phyloP scores from a whole-genome alignment of 306 rosid genomes.

The Acacia confusa region DNA sequence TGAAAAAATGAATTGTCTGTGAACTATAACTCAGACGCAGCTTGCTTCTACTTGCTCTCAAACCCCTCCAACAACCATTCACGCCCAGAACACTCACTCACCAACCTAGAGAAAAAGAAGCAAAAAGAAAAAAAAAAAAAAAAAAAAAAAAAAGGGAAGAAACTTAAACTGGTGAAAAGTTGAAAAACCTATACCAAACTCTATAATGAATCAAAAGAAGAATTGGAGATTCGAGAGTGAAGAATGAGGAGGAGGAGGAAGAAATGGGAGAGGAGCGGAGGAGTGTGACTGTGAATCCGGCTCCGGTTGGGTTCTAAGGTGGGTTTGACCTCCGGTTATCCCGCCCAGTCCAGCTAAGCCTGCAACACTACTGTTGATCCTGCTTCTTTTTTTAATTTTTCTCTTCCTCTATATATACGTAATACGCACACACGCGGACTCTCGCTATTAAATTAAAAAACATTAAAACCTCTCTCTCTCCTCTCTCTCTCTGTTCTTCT shows the following conservation, averaged over 20 bases:
- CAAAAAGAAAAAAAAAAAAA: neutral
- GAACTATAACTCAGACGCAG: slow-evolving; percentile 1
- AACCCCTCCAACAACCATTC: neutral
- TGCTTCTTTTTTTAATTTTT: neutral
- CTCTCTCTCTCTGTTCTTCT: too few species aligned
- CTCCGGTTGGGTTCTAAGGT: slow-evolving; percentile 33
- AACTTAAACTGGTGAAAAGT: neutral
- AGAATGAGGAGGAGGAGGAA: neutral
- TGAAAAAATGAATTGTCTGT: neutral
- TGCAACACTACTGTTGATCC: neutral
- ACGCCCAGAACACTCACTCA: neutral
- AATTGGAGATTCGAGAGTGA: neutral
- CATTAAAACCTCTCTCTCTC: neutral
- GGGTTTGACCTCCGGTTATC: slow-evolving; percentile 53
- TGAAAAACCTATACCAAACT: neutral
- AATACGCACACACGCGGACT: too few species aligned
- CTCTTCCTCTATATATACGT: neutral
- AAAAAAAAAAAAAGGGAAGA: neutral
- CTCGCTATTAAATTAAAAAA: neutral
- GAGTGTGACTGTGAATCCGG: slow-evolving; percentile 36
- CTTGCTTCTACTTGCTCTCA: neutral
- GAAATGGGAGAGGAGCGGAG: neutral
- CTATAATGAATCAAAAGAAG: neutral
- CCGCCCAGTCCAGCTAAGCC: slow-evolving; percentile 57
- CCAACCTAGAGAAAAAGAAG: neutral